These are phyloP conservation scores for Populus davidiana DNA, from an alignment of 345 rosid genomes.

Conservation along the genomic window DNA sequence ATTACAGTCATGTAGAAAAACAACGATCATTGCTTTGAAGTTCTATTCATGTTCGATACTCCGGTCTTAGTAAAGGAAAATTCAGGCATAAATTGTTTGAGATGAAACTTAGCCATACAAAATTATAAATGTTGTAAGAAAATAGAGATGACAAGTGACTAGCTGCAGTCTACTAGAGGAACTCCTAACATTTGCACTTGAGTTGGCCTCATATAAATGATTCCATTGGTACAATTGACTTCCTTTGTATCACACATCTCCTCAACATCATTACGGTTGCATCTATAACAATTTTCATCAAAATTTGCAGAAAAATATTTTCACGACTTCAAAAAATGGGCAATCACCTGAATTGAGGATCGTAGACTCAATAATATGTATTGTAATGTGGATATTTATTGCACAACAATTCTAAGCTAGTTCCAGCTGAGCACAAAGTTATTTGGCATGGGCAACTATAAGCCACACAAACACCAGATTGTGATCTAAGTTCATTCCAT, in stretches of 20 bases:
- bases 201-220: background rate
- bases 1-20: background rate
- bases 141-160: no score
- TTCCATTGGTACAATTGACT: background rate
- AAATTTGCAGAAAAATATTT: background rate
- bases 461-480: slow-evolving; percentile 1
- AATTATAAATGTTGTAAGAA: no score
- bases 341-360: background rate
- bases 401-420: background rate
- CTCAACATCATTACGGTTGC: background rate
- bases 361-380: background rate
- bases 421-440: background rate
- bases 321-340: background rate
- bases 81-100: background rate
- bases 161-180: background rate
- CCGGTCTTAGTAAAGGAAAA: background rate
- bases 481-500: slow-evolving; percentile 4
- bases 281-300: background rate
- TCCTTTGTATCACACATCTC: background rate
- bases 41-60: background rate
- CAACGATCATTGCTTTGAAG: background rate
- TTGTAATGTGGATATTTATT: background rate
- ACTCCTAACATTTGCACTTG: background rate
- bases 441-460: background rate
- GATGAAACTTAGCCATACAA: background rate